Evolutionary conservation across 345 rosid species (phyloP).

Genomic region (Brassica nigra): DNA sequence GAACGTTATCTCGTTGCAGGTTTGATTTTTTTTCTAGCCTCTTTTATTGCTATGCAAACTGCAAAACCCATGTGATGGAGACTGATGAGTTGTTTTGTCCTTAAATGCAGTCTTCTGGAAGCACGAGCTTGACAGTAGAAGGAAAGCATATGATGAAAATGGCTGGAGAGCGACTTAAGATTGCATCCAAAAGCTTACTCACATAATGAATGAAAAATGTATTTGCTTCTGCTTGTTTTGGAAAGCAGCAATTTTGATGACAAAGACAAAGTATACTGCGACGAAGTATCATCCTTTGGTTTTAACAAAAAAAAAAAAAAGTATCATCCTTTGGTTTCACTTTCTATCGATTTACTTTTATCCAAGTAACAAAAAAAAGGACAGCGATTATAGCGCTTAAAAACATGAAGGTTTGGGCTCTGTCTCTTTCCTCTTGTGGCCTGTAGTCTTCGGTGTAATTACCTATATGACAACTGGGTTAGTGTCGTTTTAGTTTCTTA

Average conservation of each 20-base stretch:
- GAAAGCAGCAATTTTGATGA: not conserved
- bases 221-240: not conserved
- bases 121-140: slow-evolving; percentile 51
- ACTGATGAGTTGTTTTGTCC: not conserved
- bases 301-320: not conserved
- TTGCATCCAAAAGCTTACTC: slow-evolving; percentile 36
- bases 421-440: too few species aligned
- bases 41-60: not conserved
- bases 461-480: too few species aligned
- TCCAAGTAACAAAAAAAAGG: not conserved
- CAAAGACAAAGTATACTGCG: not conserved
- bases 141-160: slow-evolving; percentile 54
- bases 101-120: slow-evolving; percentile 48
- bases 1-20: slow-evolving; percentile 56
- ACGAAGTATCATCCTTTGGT: not conserved
- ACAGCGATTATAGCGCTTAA: too few species aligned
- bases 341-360: not conserved
- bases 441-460: too few species aligned
- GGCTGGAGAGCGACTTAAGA: slow-evolving; percentile 49
- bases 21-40: slow-evolving; percentile 30
- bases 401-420: too few species aligned
- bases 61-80: not conserved
- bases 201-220: slow-evolving; percentile 2
- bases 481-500: too few species aligned
- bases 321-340: not conserved